Evolutionary conservation across 148 eudicot genomes (phyloP), one percentile per base, ranked within the genome.

Genomic region (Rhododendron henanense): DNA sequence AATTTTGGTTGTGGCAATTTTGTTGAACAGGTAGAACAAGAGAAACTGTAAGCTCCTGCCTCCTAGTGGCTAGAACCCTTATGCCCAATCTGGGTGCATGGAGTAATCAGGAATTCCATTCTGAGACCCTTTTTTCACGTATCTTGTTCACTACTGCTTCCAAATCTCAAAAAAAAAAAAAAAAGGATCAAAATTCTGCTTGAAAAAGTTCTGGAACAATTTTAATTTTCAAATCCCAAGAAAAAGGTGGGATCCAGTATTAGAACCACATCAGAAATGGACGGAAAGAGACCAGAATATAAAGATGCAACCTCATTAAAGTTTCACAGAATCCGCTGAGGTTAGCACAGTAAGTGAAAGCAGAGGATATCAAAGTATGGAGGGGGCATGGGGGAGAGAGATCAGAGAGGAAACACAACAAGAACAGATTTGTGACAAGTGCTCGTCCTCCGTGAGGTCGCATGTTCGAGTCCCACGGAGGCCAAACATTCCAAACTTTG

Each of bases 141-240:
- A 63, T 57, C 71, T 81, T 1, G 25, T 37, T 59, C 23, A 37
- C 25, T 8, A 19, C 28, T 7, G 44, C 45, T 25, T 74, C 10
- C 37, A 84, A 53, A 51, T 39, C 10, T 19, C 25, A 59, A 21
- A 6, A 59, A 16, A 18, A 57, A 4, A 1, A 16, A 21, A 6
- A 59, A 16, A 18, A 57, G 0, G 5, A 14, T 14, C 13, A 53
- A 74, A 84, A 16, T 44, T 28, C 31, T 74, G 74, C 18, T n/a
- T 50, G 8, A 84, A 8, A 37, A 37, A 37, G 53, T 53, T 53
- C 25, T 23, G 86, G 33, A 51, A 31, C 65, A 84, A 33, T 67
- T 84, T 25, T 23, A 65, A 84, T 7, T 41, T 47, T n/a, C 48
- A 84, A 84, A 84, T 84, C 80, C 85, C 85, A 84, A 73, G 67